Evolutionary conservation across 169 alveolate genomes (phyloP).

Genomic region (Ophryocystis elektroscirrha): DNA sequence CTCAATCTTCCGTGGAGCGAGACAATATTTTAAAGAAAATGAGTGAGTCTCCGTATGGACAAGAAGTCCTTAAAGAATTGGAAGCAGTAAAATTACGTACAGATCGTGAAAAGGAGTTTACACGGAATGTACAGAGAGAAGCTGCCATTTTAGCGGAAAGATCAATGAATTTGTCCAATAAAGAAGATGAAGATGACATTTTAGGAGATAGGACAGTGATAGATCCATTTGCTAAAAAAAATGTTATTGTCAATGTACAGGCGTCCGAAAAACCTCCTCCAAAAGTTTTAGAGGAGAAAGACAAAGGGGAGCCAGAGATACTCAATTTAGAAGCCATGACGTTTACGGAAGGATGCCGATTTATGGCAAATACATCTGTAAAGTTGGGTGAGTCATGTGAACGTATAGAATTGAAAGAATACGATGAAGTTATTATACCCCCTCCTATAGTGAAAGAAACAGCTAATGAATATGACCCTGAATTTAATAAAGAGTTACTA

Average conservation of each 20-base stretch:
- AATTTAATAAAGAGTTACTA: neutral
- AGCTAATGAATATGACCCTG: neutral
- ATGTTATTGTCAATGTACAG: slow-evolving; percentile 8
- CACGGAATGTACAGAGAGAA: slow-evolving; percentile 42
- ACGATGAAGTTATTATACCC: slow-evolving; percentile 21
- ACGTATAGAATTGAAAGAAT: slow-evolving; percentile 50
- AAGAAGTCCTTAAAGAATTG: slow-evolving; percentile 50
- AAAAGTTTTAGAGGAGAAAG: neutral
- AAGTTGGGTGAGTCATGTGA: slow-evolving; percentile 71
- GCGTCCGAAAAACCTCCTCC: neutral
- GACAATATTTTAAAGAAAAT: slow-evolving; percentile 40
- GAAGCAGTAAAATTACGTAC: slow-evolving; percentile 33
- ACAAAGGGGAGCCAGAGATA: slow-evolving; percentile 3
- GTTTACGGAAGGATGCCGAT: slow-evolving; percentile 55
- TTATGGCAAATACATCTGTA: slow-evolving; percentile 59
- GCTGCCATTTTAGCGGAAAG: slow-evolving; percentile 39
- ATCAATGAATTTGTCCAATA: neutral
- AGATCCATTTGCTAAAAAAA: neutral
- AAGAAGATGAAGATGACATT: slow-evolving; percentile 9
- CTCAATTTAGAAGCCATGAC: slow-evolving; percentile 52
- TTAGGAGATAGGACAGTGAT: slow-evolving; percentile 6
- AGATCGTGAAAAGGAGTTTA: slow-evolving; percentile 40
- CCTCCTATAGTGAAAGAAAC: too few species aligned
- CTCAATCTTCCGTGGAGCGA: slow-evolving; percentile 67
- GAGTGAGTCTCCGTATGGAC: slow-evolving; percentile 51